Conservation (phyloP, 1,139 yeast species). For the Pichia kudriavzevii region DNA sequence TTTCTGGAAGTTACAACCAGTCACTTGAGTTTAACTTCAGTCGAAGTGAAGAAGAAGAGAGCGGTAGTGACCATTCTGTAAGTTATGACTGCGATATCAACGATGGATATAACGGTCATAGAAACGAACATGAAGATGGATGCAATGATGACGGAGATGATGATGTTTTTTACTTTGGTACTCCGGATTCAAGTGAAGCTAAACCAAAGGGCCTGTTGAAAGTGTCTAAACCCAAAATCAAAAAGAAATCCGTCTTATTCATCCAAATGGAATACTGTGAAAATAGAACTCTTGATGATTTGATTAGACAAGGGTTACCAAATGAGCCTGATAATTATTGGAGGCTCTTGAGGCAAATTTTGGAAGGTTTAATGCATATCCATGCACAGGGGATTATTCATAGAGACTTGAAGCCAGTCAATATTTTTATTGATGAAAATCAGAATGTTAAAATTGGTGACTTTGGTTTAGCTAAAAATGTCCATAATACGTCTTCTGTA, state of each 20-base stretch:
- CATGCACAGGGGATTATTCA: conserved; percentile 94
- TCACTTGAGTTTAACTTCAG: conserved; percentile 55
- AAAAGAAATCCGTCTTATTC: conserved; percentile 47
- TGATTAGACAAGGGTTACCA: conserved; percentile 73
- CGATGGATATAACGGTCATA: conserved; percentile 23
- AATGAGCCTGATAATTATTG: conserved; percentile 73
- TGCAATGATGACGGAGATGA: conserved; percentile 5
- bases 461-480: conserved; percentile 89
- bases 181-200: conserved; percentile 9
- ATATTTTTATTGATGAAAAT: conserved; percentile 86
- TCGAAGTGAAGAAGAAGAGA: too few species aligned
- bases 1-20: conserved; percentile 58
- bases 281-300: conserved; percentile 76
- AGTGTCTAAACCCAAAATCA: conserved; percentile 14
- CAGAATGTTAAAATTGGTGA: conserved; percentile 93
- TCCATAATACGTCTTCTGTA: conserved; percentile 37
- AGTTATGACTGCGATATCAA: too few species aligned
- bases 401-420: conserved; percentile 91
- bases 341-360: conserved; percentile 78
- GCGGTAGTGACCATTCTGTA: too few species aligned
- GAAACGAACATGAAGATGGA: conserved; percentile 15
- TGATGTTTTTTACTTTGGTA: conserved; percentile 16
- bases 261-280: conserved; percentile 99
- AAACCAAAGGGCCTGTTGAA: conserved; percentile 5
- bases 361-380: conserved; percentile 87